Conservation (phyloP, 2,329 filamentous ascomycete species). For the Scedosporium minutisporum region DNA sequence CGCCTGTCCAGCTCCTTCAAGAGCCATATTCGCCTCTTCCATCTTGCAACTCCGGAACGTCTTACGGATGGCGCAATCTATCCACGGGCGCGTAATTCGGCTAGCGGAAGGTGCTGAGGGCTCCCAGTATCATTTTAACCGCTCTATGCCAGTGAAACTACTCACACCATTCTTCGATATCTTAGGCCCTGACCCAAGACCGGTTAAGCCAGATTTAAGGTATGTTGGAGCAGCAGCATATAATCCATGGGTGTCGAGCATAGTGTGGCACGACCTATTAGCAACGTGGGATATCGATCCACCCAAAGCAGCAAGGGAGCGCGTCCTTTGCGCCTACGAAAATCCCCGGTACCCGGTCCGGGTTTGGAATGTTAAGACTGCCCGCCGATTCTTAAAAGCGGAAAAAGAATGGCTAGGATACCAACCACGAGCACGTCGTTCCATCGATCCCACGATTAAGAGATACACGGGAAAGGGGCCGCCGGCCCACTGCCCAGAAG, state of each 20-base stretch:
- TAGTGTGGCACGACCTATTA: background rate
- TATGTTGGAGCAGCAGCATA: background rate
- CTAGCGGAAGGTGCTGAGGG: background rate
- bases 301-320: background rate
- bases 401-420: background rate
- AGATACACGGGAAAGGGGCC: background rate
- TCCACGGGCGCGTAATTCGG: background rate
- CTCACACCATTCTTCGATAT: background rate
- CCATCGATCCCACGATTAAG: background rate
- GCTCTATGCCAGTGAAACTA: background rate
- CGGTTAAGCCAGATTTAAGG: background rate
- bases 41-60: background rate
- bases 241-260: background rate
- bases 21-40: background rate
- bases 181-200: background rate
- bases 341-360: background rate
- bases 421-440: background rate
- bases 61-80: background rate
- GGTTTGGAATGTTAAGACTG: background rate
- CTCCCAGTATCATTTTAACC: background rate
- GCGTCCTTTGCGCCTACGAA: background rate
- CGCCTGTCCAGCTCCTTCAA: background rate
- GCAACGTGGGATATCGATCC: background rate
- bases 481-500: background rate
- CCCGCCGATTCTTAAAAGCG: background rate